Conservation (phyloP, 2,329 filamentous ascomycete genomes). For the Cladophialophora psammophila region DNA sequence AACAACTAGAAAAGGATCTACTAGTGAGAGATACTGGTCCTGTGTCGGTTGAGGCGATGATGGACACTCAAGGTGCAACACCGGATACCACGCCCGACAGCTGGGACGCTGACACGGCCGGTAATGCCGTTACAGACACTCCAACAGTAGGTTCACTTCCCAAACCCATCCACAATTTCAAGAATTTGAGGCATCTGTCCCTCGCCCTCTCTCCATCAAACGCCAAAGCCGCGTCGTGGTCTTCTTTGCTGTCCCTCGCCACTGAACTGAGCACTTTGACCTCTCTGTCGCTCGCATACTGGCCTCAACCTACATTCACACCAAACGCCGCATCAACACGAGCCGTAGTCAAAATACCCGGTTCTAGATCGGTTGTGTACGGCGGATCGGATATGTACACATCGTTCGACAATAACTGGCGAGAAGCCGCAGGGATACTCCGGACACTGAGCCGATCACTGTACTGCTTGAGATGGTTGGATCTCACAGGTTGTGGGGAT, state of each 20-base stretch:
- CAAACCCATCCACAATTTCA: constrained; percentile 48
- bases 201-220: constrained; percentile 60
- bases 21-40: constrained; percentile 41
- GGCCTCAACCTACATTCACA: constrained; percentile 66
- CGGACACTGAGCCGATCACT: constrained; percentile 63
- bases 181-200: constrained; percentile 64
- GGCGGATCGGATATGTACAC: constrained; percentile 63
- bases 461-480: constrained; percentile 67
- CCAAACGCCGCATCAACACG: constrained; percentile 55
- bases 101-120: constrained; percentile 50
- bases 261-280: constrained; percentile 64
- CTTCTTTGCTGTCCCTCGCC: constrained; percentile 61
- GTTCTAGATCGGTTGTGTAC: constrained; percentile 49
- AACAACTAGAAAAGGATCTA: constrained; percentile 56
- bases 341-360: constrained; percentile 21
- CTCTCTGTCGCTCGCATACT: constrained; percentile 68
- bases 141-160: constrained; percentile 15
- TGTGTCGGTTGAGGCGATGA: constrained; percentile 10
- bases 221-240: constrained; percentile 57
- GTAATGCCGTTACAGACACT: constrained; percentile 6
- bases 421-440: constrained; percentile 64
- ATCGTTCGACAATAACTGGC: constrained; percentile 61
- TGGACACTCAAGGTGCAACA: background rate
- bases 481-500: constrained; percentile 65
- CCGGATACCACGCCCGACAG: constrained; percentile 43